These are phyloP conservation scores for Termitomyces sp. DNA, from an alignment of 768 basidiomycete species.

Conservation along the genomic window DNA sequence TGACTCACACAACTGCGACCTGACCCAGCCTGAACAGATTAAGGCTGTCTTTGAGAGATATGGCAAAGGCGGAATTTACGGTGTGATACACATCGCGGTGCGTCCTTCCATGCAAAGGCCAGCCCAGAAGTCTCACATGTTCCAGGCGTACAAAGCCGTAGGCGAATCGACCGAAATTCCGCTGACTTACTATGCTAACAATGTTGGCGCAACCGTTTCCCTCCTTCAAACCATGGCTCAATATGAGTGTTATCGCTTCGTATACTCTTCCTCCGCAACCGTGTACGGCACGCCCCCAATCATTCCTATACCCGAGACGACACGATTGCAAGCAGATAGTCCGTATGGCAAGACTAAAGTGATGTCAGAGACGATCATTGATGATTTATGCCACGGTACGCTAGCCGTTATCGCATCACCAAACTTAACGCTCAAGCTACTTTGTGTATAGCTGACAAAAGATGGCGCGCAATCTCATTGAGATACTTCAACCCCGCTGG, in stretches of 20 bases:
- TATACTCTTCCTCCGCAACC: constrained; percentile 97
- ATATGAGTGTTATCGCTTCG: constrained; percentile 78
- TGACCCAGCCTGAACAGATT: constrained; percentile 68
- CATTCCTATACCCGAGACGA: constrained; percentile 93
- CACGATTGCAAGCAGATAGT: constrained; percentile 81
- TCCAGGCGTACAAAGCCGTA: constrained; percentile 93
- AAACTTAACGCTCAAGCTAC: not conserved
- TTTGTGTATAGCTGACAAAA: constrained; percentile 50
- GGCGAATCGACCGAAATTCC: constrained; percentile 95
- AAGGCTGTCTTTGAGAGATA: constrained; percentile 78
- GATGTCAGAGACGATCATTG: constrained; percentile 85
- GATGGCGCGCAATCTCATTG: constrained; percentile 80
- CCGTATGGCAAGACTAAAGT: constrained; percentile 97
- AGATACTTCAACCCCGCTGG: constrained; percentile 99
- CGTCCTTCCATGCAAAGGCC: not conserved
- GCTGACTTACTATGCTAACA: constrained; percentile 89
- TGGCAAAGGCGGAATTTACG: constrained; percentile 90
- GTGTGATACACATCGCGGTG: constrained; percentile 92
- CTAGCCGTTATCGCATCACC: constrained; percentile 8
- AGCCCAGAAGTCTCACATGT: not conserved
- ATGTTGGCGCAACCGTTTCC: constrained; percentile 83
- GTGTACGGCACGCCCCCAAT: constrained; percentile 92
- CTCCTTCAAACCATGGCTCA: constrained; percentile 85
- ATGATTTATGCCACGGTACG: constrained; percentile 80
- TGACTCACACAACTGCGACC: constrained; percentile 64